These are phyloP conservation scores for Davidsoniella neocaledoniae DNA, from an alignment of 2,329 filamentous ascomycete genomes.

Conservation along the genomic window DNA sequence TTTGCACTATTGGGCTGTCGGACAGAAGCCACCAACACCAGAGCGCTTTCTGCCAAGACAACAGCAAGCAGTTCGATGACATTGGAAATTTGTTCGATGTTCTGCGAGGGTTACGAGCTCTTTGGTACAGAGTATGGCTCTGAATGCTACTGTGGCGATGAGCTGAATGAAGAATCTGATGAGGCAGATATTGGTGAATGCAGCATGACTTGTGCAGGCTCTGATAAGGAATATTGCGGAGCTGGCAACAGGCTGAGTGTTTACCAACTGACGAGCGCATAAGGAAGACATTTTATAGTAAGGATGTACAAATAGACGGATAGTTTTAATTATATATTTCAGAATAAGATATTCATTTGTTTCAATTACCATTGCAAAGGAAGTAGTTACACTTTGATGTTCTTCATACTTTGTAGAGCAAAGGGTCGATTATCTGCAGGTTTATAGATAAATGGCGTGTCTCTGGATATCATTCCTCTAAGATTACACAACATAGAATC, in stretches of 20 bases:
- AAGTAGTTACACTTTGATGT: no score
- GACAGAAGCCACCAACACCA: slow-evolving; percentile 20
- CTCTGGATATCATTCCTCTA: no score
- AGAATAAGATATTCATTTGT: no score
- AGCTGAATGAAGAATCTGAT: slow-evolving; percentile 17
- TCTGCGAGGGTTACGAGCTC: slow-evolving; percentile 19
- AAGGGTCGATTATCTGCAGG: no score
- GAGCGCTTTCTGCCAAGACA: slow-evolving; percentile 19
- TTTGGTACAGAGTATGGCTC: slow-evolving; percentile 25
- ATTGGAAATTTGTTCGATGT: slow-evolving; percentile 19
- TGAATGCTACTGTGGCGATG: slow-evolving; percentile 23
- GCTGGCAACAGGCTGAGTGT: slow-evolving; percentile 23
- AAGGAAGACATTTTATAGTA: no score
- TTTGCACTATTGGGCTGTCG: slow-evolving; percentile 22
- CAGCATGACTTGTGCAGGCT: slow-evolving; percentile 25
- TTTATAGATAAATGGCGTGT: no score
- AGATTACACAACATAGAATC: no score
- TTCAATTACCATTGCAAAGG: no score
- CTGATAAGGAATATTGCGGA: slow-evolving; percentile 23
- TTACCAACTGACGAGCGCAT: slow-evolving; percentile 13
- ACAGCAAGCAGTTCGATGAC: slow-evolving; percentile 19
- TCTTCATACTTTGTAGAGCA: no score
- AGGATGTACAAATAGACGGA: no score
- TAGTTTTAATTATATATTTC: no score
- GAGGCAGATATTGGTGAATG: slow-evolving; percentile 21